Base-by-base conservation (phyloP, 2,329 filamentous ascomycete genomes). In the Lachnellula occidentalis region DNA sequence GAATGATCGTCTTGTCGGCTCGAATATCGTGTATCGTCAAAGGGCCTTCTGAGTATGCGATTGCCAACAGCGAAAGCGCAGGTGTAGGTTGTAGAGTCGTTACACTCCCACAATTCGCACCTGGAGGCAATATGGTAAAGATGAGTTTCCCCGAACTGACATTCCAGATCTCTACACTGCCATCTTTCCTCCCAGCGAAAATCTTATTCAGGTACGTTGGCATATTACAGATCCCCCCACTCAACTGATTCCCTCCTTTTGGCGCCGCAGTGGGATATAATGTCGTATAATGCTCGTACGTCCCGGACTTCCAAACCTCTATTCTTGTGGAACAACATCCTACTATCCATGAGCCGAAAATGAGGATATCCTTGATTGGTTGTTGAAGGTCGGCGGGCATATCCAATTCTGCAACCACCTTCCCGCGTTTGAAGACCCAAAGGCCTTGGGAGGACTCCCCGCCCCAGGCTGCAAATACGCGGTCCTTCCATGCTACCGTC, bases 191-290 rank as follows among this genome's bases (percentile, higher is more conserved):
- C 9, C 90, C 95, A 2, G 90, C 88, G 61, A 97, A 90, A 45
- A 99, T 82, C 72, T 99, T 99, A 77, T 99, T 99, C 57, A 99
- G 73, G 71, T 91, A 95, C 0, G 94, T 97, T 1, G 92, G 92
- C 86, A 97, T 90, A 65, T 83, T 95, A 68, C 85, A 87, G 62
- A 96, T 80, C 48, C 86, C 84, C 22, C 88, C 88, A 0, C 88
- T 90, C 54, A 96, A 83, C 61, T 85, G 76, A 62, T 84, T 86
- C 53, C 82, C 81, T 19, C 79, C 79, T 34, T 82, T 76, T 58
- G 74, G 74, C 1, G 78, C 73, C 1, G 80, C 75, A 4, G 81
- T 82, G 17, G 80, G 73, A 24, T 75, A 73, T 47, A 97, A 78
- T 0, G 90, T 92, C 0, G 92, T 96, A 72, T 97, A 96, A 70